A percentile compares a stretch with the other conserved stretches of the same genome.
These are phyloP conservation scores for Plantago elongata DNA, from an alignment of 257 asterid genomes.

Conservation along the genomic window DNA sequence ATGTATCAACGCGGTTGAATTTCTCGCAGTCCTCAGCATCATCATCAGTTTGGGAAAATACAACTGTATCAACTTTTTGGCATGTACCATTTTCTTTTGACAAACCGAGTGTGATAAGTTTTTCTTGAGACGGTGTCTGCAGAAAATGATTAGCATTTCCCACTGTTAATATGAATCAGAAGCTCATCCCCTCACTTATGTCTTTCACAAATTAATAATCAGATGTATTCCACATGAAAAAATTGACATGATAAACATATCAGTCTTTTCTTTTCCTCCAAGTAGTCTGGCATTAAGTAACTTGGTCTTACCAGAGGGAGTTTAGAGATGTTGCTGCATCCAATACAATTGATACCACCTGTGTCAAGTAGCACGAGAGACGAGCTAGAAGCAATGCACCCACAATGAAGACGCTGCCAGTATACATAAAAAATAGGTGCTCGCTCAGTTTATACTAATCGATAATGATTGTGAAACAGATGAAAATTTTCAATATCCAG, in stretches of 20 bases:
- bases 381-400: conserved; percentile 84
- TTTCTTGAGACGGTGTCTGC: conserved; percentile 55
- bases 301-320: conserved; percentile 51
- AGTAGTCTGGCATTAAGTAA: no score
- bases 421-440: conserved; percentile 8
- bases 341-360: conserved; percentile 72
- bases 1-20: conserved; percentile 29
- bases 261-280: no score
- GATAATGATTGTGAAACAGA: conserved; percentile 5
- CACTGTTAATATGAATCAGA: no score
- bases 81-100: conserved; percentile 32
- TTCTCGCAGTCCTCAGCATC: conserved; percentile 30
- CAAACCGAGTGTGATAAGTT: conserved; percentile 32
- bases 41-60: conserved; percentile 33
- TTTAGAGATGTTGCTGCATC: conserved; percentile 51
- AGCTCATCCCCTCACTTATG: no score
- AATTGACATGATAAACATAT: no score
- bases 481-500: neutral
- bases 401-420: conserved; percentile 91
- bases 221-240: no score
- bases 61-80: conserved; percentile 33
- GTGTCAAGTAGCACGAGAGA: conserved; percentile 68
- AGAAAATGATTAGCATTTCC: conserved; percentile 5
- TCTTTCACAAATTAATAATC: no score
- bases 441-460: neutral